phyloP scores from a whole-genome alignment of 306 rosid species.

The Geum urbanum region DNA sequence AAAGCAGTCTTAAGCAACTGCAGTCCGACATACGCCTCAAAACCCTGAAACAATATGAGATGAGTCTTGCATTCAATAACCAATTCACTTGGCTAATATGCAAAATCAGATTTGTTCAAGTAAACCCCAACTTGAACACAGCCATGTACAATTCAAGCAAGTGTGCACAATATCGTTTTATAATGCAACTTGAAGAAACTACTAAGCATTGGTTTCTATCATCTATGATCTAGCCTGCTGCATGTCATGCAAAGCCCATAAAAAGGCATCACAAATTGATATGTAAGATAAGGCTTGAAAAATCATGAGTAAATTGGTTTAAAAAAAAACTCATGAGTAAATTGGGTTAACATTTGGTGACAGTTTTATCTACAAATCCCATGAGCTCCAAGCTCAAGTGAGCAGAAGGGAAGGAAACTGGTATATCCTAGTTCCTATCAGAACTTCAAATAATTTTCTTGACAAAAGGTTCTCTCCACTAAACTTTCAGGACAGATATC shows the following conservation, averaged over 20 bases:
- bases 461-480: neutral
- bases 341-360: neutral
- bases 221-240: neutral
- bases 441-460: neutral
- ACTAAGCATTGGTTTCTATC: neutral
- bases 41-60: constrained; percentile 50
- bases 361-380: neutral
- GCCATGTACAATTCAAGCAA: neutral
- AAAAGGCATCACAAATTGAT: neutral
- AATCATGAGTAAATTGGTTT: constrained; percentile 1
- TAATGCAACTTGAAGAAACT: neutral
- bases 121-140: neutral
- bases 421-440: neutral
- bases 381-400: constrained; percentile 1
- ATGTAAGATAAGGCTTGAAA: neutral
- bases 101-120: neutral
- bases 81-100: neutral
- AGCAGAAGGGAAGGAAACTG: no score
- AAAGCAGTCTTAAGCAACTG: constrained; percentile 71
- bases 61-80: constrained; percentile 19
- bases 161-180: neutral
- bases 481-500: neutral
- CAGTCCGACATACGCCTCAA: constrained; percentile 89
- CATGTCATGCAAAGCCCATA: constrained; percentile 16
- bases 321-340: neutral